These are phyloP conservation scores for Dissophora globulifera DNA, from an alignment of 192 early-diverging fungal species.

Conservation along the genomic window DNA sequence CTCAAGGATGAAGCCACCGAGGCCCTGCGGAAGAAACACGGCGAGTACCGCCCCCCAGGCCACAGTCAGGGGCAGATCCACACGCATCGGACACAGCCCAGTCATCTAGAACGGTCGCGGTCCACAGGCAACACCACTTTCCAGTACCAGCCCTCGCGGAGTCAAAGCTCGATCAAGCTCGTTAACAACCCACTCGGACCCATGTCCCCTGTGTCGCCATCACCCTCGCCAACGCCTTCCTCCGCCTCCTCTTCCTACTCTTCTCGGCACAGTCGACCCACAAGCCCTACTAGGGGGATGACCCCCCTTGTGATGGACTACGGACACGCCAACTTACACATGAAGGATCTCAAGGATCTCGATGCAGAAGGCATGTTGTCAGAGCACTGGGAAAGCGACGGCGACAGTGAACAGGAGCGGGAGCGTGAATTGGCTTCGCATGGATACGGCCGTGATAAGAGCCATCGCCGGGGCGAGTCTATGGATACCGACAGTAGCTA, in stretches of 20 bases:
- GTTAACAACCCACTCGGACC: slow-evolving; percentile 24
- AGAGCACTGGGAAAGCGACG: slow-evolving; percentile 27
- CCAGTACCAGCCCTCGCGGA: slow-evolving; percentile 2
- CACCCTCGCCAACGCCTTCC: slow-evolving; percentile 23
- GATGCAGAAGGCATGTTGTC: slow-evolving; percentile 36
- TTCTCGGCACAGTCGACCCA: slow-evolving; percentile 19
- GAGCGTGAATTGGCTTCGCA: background rate
- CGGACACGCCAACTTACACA: background rate
- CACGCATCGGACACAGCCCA: slow-evolving; percentile 18
- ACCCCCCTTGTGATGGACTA: slow-evolving; percentile 6
- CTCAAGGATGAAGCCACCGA: slow-evolving; percentile 38
- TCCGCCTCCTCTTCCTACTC: slow-evolving; percentile 13
- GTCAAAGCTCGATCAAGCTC: slow-evolving; percentile 18
- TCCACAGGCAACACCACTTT: slow-evolving; percentile 5
- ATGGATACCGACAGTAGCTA: slow-evolving; percentile 29
- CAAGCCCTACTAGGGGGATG: slow-evolving; percentile 22
- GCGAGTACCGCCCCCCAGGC: slow-evolving; percentile 45
- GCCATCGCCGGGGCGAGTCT: slow-evolving; percentile 6
- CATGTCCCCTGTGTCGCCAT: background rate
- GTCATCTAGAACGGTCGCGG: slow-evolving; percentile 28
- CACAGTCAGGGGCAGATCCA: slow-evolving; percentile 33
- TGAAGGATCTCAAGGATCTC: slow-evolving; percentile 18
- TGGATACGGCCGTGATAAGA: background rate
- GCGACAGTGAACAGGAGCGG: slow-evolving; percentile 8
- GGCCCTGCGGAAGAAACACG: slow-evolving; percentile 43